A percentile compares a stretch with the other conserved stretches of the same genome.
Conservation (phyloP, 257 asterid species). For the Fraxinus anomala region DNA sequence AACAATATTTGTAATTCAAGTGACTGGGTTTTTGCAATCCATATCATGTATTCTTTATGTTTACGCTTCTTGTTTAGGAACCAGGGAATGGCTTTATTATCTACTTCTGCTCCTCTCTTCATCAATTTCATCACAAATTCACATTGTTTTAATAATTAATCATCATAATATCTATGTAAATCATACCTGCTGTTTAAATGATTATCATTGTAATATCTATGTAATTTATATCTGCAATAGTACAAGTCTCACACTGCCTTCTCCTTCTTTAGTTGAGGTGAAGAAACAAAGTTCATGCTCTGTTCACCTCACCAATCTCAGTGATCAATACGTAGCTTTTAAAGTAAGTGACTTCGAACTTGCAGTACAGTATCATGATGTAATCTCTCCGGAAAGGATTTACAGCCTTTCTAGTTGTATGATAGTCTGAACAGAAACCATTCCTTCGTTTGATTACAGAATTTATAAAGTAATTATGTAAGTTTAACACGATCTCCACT, state of each 20-base stretch:
- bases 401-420: not conserved
- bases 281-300: slow-evolving; percentile 74
- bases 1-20: not conserved
- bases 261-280: slow-evolving; percentile 65
- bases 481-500: not conserved
- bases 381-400: slow-evolving; percentile 1
- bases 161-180: slow-evolving; percentile 14
- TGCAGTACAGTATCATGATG: slow-evolving; percentile 22
- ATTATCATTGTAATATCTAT: slow-evolving; percentile 16
- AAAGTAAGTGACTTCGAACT: slow-evolving; percentile 54
- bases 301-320: slow-evolving; percentile 65
- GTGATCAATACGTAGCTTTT: slow-evolving; percentile 82
- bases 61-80: slow-evolving; percentile 15
- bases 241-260: slow-evolving; percentile 27
- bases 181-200: not conserved
- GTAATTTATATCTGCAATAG: slow-evolving; percentile 3
- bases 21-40: not conserved
- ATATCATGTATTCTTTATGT: not conserved
- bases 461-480: not conserved
- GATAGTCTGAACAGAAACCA: not conserved
- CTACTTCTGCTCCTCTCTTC: not conserved
- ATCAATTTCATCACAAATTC: slow-evolving; percentile 9
- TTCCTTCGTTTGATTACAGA: not conserved
- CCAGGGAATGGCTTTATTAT: slow-evolving; percentile 8
- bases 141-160: not conserved